A percentile compares a stretch with the other conserved stretches of the same genome.
Conservation (phyloP, 129 eudicot species). For the Pulicaria dysenterica region DNA sequence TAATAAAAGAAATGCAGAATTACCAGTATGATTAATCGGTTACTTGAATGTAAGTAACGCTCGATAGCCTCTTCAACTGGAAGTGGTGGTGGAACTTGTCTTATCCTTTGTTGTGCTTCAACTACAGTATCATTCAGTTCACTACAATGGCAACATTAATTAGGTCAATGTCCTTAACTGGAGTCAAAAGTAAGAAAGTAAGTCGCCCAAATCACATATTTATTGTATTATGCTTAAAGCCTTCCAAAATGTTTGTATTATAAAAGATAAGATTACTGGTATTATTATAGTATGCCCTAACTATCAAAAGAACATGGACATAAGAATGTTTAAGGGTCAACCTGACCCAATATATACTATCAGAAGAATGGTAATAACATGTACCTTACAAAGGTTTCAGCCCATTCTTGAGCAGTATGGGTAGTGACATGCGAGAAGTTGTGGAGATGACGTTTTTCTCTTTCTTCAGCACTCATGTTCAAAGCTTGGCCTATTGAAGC, state of each 20-base stretch:
- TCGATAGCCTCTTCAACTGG: conserved; percentile 62
- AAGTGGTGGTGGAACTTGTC: conserved; percentile 72
- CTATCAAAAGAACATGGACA: not conserved
- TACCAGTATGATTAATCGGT: conserved; percentile 93
- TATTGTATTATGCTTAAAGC: not conserved
- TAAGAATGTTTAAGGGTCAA: not conserved
- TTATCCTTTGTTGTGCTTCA: conserved; percentile 92
- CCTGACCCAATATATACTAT: not conserved
- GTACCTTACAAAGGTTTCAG: conserved; percentile 93
- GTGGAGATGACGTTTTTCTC: conserved; percentile 86
- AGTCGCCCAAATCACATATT: not conserved
- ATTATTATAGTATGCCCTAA: too few relatives aligned
- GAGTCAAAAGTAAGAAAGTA: not conserved
- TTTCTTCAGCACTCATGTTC: conserved; percentile 84
- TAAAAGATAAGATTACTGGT: too few relatives aligned
- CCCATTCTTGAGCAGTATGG: conserved; percentile 99
- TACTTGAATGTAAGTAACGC: conserved; percentile 65
- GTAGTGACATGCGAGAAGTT: conserved; percentile 83
- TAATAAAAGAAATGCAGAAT: not conserved
- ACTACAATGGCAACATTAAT: conserved; percentile 39
- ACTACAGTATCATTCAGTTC: conserved; percentile 92
- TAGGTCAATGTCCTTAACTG: conserved; percentile 15
- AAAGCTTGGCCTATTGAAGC: conserved; percentile 88
- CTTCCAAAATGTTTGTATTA: too few relatives aligned
- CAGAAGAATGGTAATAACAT: not conserved